A percentile compares a stretch with the other conserved stretches of the same genome.
Evolutionary conservation across 108 stramenopile species (phyloP).

Genomic region (Skeletonema menzelii): DNA sequence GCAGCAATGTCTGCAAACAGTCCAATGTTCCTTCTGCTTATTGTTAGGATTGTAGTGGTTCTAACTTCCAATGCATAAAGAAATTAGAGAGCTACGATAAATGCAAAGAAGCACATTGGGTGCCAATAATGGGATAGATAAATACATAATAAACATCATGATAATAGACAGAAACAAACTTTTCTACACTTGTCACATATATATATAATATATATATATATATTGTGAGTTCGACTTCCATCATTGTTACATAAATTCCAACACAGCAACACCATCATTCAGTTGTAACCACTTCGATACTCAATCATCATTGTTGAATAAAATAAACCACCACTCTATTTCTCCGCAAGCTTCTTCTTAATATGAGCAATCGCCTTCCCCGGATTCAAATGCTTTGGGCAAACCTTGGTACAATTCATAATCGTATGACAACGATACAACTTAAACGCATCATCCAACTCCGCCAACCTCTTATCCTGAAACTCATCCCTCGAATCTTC

Average conservation of each 20-base stretch:
- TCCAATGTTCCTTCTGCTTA: not conserved
- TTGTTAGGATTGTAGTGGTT: not conserved
- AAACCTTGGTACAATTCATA: slow-evolving; percentile 99
- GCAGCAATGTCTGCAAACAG: not conserved
- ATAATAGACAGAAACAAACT: not conserved
- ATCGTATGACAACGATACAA: slow-evolving; percentile 98
- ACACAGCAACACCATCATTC: too few species aligned
- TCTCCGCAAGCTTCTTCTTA: slow-evolving; percentile 91
- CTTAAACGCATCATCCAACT: slow-evolving; percentile 97
- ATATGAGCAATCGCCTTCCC: slow-evolving; percentile 98
- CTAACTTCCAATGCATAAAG: not conserved
- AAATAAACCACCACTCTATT: slow-evolving; percentile 5
- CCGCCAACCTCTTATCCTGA: slow-evolving; percentile 87
- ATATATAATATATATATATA: too few species aligned
- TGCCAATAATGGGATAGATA: not conserved
- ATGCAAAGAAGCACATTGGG: not conserved
- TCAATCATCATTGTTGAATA: not conserved
- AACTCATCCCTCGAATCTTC: slow-evolving; percentile 94
- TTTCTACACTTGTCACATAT: not conserved
- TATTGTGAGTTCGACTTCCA: not conserved
- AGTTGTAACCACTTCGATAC: not conserved
- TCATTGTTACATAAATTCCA: not conserved
- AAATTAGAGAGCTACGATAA: not conserved
- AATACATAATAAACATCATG: not conserved
- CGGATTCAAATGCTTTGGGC: slow-evolving; percentile 99